phyloP scores from a whole-genome alignment of 2,329 filamentous ascomycete genomes.

The Xylariaceae sp. region DNA sequence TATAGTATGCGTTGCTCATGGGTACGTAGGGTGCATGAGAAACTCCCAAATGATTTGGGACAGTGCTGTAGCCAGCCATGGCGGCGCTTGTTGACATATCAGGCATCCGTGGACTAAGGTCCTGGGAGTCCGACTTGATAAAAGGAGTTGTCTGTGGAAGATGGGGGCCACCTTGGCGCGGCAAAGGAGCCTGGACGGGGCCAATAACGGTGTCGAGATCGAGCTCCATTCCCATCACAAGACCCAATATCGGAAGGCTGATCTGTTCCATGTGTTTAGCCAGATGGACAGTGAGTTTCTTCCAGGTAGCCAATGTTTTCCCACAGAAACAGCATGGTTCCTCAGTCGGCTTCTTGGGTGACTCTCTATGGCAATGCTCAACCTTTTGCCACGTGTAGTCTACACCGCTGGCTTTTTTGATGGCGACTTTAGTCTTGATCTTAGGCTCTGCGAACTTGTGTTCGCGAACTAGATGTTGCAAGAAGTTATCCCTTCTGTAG shows the following conservation, averaged over 20 bases:
- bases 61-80: conserved; percentile 21
- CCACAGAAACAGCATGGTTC: conserved; percentile 87
- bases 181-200: conserved; percentile 55
- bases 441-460: conserved; percentile 83
- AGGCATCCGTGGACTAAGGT: conserved; percentile 20
- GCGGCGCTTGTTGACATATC: conserved; percentile 18
- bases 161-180: conserved; percentile 34
- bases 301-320: conserved; percentile 76
- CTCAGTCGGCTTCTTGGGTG: conserved; percentile 57
- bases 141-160: conserved; percentile 27
- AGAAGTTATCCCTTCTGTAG: conserved; percentile 85
- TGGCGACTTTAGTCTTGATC: conserved; percentile 65
- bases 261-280: conserved; percentile 94
- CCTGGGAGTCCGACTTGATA: conserved; percentile 31
- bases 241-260: conserved; percentile 69
- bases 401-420: conserved; percentile 51
- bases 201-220: conserved; percentile 62
- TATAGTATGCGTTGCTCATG: conserved; percentile 25
- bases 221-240: conserved; percentile 50
- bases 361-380: conserved; percentile 70
- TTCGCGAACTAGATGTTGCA: conserved; percentile 86
- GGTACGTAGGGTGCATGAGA: conserved; percentile 17
- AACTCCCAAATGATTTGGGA: conserved; percentile 18
- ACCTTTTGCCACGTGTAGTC: conserved; percentile 73
- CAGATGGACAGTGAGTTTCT: conserved; percentile 88